Evolutionary conservation across 495 filamentous ascomycete genomes (phyloP), one percentile per base, ranked within the genome.

Genomic region (Xylaria longipes): DNA sequence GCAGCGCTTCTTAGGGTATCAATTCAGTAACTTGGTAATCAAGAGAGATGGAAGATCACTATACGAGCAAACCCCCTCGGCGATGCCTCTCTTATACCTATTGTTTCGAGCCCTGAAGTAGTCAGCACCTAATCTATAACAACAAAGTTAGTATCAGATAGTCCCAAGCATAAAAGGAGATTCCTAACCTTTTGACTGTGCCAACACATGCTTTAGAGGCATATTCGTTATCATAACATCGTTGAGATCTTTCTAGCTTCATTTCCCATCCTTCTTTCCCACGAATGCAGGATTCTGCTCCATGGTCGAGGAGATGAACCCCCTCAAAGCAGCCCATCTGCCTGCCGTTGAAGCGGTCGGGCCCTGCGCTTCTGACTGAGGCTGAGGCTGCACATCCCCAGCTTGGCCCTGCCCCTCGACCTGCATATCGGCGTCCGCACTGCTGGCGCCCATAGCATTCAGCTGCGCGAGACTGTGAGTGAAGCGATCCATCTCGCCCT

Each of bases 401-500:
- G 50, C 14, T 22, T 77, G 39, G 46, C 68, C 64, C 48, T 77
- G 37, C 27, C 35, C 35, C 22, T 68, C 73, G 20, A 54, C 37
- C 31, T 45, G 27, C 68, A n/a, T 45, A 25, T 37, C 60, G 39
- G 68, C 15, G 7, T 4, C 60, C 29, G 35, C 58, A 72, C 68
- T 22, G 46, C 60, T 66, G 70, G 70, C 66, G 57, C 73, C 57
- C 31, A 87, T 85, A 75, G 78, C 81, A 69, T 89, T 85, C 70
- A 87, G 74, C 81, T 89, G 85, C 48, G 92, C 94, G 85, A 98
- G 82, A 80, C 94, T 97, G 81, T 84, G 87, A 69, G 87, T 89
- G 77, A 97, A 97, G 70, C 95, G 84, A 80, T 93, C 89, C 78
- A 91, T 89, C 86, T 98, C 95, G 73, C 84, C 80, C 80, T 83